Evolutionary conservation across 176 grass and related monocot species (phyloP), one percentile per base, ranked within the genome.

Genomic region (Ensete ventricosum): DNA sequence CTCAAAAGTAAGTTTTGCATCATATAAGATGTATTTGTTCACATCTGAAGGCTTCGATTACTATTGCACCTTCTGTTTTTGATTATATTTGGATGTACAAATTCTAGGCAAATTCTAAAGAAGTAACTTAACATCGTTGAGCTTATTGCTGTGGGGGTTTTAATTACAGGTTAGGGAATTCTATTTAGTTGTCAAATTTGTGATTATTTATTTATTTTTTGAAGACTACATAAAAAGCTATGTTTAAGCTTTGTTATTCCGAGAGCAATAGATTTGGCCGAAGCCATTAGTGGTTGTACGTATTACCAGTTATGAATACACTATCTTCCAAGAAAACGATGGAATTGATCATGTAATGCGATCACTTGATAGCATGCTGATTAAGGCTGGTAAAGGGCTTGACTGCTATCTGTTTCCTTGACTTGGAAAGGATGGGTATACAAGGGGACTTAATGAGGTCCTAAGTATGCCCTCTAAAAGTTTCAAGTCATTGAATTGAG

Each of bases 1-100:
- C 10, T 74, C 55, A 19, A 74, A 74, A 58, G 73, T 74, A 74
- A 74, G 29, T 74, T 74, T 16, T 74, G 9, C 54, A 43, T 74
- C 73, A 74, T 19, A 43, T 13, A 4, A 51, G 12, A 8, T 22
- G 12, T 55, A 26, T 73, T 74, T 74, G 54, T 74, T 58, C 22
- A 7, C 9, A 58, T 58, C 53, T n/a, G 23, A 60, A 34, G 57
- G 17, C 54, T 74, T 48, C 59, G 53, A 10, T 54, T 24, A 43
- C 53, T 43, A 74, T 70, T 69, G 29, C 14, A n/a, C 9, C 34
- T 6, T 14, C 11, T 72, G 13, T 13, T 22, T 27, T 57, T 55
- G 1, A 74, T 58, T 24, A 74, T 54, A 57, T 43, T 14, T 69
- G 27, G 66, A 69, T 69, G 14, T 69, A 43, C 4, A 13, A 50